Base-by-base conservation (phyloP, 441 rosid genomes). In the Adansonia rubrostipa region DNA sequence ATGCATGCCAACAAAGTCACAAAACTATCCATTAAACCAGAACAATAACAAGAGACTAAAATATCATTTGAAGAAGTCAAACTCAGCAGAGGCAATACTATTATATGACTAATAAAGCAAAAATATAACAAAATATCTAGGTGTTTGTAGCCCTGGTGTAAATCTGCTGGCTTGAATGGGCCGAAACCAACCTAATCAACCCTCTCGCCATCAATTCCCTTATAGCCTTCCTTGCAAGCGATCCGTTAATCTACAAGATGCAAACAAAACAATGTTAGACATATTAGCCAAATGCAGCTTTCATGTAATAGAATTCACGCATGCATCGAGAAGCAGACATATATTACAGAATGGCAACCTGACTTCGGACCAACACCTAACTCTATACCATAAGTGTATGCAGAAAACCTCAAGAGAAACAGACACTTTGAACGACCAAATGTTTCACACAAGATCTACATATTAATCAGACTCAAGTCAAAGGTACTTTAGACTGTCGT, bases 131-230 rank as follows among this genome's bases (percentile, higher is more conserved):
- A n/a, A 45, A 72, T 66, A 79, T 76, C 81, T 86, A 90, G 84
- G 88, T 86, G 83, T 93, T 91, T 53, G 94, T 91, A 6, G 94
- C 91, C 84, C 92, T 83, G 3, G 94, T 89, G 88, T 91, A 91
- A 42, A 91, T 91, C 90, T 91, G 94, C 86, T 91, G 94, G 79
- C 94, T 89, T 58, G 94, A 63, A 56, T 91, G 94, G 47, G 94
- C 84, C 45, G 94, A 88, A 40, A 91, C 92, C 94, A 91, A 85
- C 81, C 94, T 84, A 81, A 91, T 91, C 79, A 78, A 78, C n/a
- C 92, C 92, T 79, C 87, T 86, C 0, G 94, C 91, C 94, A 90
- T 90, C 83, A 90, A 78, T 51, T 89, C 94, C 75, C 86, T 87
- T 9, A 91, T 91, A 42, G 92, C 95, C 87, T 80, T 91, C 87